Conservation (phyloP, 177 flowering plant genomes). For the Tripterygium wilfordii region DNA sequence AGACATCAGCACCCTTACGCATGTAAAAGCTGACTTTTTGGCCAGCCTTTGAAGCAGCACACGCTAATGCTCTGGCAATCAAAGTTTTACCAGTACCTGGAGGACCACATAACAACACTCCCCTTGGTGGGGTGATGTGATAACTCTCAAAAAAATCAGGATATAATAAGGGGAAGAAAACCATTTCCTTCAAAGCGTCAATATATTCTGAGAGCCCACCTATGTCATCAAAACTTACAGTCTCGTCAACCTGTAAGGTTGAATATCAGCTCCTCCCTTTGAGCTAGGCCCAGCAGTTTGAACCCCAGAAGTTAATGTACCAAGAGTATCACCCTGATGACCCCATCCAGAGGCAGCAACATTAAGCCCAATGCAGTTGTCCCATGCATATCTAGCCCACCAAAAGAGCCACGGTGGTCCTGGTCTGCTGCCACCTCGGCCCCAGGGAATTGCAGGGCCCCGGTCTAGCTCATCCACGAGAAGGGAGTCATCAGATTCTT, state of each 20-base stretch:
- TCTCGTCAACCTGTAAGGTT: slow-evolving; percentile 96
- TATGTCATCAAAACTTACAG: slow-evolving; percentile 90
- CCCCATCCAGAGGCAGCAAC: slow-evolving; percentile 99
- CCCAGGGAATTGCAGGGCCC: slow-evolving; percentile 91
- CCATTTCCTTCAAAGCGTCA: slow-evolving; percentile 98
- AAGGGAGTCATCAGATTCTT: slow-evolving; percentile 97
- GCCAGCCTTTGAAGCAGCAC: slow-evolving; percentile 99
- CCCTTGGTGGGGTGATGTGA: slow-evolving; percentile 96
- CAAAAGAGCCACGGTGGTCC: slow-evolving; percentile 96
- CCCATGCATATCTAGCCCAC: slow-evolving; percentile 89
- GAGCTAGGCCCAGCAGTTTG: slow-evolving; percentile 99
- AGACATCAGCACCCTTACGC: slow-evolving; percentile 99
- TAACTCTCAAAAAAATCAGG: slow-evolving; percentile 97
- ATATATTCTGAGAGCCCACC: slow-evolving; percentile 96
- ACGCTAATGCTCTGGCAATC: slow-evolving; percentile 97
- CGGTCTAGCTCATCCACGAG: slow-evolving; percentile 98
- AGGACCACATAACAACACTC: slow-evolving; percentile 98
- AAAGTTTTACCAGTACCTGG: slow-evolving; percentile 99
- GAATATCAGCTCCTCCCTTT: slow-evolving; percentile 99
- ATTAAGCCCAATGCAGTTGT: slow-evolving; percentile 87
- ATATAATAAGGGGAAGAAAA: slow-evolving; percentile 90
- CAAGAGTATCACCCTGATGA: slow-evolving; percentile 76
- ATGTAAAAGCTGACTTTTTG: slow-evolving; percentile 99
- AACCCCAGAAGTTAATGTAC: slow-evolving; percentile 62
- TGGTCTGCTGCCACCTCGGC: slow-evolving; percentile 77